Evolutionary conservation across 768 basidiomycete species (phyloP), one percentile per base, ranked within the genome.

Genomic region (Boletus speciosus): DNA sequence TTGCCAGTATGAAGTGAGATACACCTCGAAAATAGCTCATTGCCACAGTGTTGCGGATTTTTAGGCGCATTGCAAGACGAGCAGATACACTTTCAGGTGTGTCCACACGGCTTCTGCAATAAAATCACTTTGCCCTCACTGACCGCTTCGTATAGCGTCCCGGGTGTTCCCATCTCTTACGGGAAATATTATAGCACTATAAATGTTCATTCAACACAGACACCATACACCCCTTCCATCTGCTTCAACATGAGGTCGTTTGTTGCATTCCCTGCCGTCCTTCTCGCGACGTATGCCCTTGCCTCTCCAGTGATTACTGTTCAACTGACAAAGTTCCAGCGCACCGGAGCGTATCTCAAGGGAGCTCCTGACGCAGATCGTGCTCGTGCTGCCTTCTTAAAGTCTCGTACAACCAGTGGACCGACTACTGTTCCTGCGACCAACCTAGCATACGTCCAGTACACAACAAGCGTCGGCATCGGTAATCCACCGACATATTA

Each of bases 401-500:
- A 59, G 52, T 31, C 16, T 16, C 39, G 47, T 31, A n/a, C 31
- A 19, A 6, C 29, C 11, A 10, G 36, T 38, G 60, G 55, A n/a
- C 39, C 56, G n/a, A 49, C n/a, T 31, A 61, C 60, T 5, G 50
- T 64, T 15, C 59, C 58, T 0, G 57, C 52, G 6, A 60, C 56
- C 19, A 62, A 58, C 44, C 14, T 57, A 9, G 55, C 10, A 23
- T 60, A 62, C 9, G 16, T 31, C 8, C 55, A 46, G 46, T 71
- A 69, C 50, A 59, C 60, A 6, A 51, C 61, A 0, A 58, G 54
- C 6, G 62, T 70, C 14, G 67, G 62, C 12, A 31, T 31, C 9
- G 31, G 31, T 31, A 31, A 10, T 10, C 31, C 31, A 31, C 31
- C 31, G 31, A 31, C 31, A 31, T 31, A 10, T 31, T 31, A 31